Conservation (phyloP, 2,329 filamentous ascomycete genomes). For the Ambrosiella xylebori region DNA sequence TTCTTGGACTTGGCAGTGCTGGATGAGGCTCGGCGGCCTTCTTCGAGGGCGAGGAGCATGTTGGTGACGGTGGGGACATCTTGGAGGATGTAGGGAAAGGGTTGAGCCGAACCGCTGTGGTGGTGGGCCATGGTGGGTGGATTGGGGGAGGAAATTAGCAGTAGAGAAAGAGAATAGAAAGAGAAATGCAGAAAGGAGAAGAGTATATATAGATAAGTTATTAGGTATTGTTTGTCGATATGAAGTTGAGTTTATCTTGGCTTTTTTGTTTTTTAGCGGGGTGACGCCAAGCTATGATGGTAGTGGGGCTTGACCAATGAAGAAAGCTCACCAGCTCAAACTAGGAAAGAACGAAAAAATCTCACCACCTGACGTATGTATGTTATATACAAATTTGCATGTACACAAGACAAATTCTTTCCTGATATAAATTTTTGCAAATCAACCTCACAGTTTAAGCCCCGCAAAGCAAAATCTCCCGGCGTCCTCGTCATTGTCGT, state of each 20-base stretch:
- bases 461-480: too few relatives aligned
- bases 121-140: constrained; percentile 17
- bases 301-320: neutral
- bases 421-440: too few relatives aligned
- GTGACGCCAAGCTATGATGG: neutral
- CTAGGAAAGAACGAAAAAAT: constrained; percentile 1
- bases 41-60: constrained; percentile 48
- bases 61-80: constrained; percentile 48
- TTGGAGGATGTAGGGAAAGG: constrained; percentile 46
- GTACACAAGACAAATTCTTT: too few relatives aligned
- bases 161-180: neutral
- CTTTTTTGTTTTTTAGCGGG: neutral
- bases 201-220: neutral
- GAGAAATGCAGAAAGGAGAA: neutral
- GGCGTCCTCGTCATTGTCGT: too few relatives aligned
- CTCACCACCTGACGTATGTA: neutral
- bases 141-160: neutral
- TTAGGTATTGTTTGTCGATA: neutral
- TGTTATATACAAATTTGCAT: too few relatives aligned
- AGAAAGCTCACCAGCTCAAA: neutral
- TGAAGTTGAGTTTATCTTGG: neutral
- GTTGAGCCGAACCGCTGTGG: constrained; percentile 17
- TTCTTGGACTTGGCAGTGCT: constrained; percentile 27
- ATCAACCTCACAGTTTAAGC: too few relatives aligned
- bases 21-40: constrained; percentile 27